phyloP scores from a whole-genome alignment of 305 asterid genomes.

The Plantago lanceolata region DNA sequence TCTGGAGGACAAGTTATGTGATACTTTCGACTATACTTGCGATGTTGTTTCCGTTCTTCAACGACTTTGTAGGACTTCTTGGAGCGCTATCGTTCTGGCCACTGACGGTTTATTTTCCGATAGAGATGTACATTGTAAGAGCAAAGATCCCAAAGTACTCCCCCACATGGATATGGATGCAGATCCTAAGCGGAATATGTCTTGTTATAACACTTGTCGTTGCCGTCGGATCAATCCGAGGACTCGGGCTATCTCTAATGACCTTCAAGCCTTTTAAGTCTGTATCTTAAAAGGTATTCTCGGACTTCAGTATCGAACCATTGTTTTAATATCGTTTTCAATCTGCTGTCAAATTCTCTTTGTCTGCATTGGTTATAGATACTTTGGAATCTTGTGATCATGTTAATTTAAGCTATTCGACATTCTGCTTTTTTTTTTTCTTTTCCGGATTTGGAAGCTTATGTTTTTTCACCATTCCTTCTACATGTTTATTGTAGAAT shows the following conservation, averaged over 20 bases:
- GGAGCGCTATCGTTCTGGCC: slow-evolving; percentile 52
- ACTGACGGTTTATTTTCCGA: slow-evolving; percentile 27
- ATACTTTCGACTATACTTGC: slow-evolving; percentile 33
- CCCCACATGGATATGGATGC: slow-evolving; percentile 36
- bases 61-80: slow-evolving; percentile 42
- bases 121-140: slow-evolving; percentile 46
- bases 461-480: no score
- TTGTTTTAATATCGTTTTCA: no score
- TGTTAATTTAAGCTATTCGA: neutral
- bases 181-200: slow-evolving; percentile 34
- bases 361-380: neutral
- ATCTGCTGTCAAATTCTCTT: neutral
- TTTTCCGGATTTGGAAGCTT: no score
- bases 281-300: slow-evolving; percentile 15
- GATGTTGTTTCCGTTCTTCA: slow-evolving; percentile 50
- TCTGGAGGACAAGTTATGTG: slow-evolving; percentile 44
- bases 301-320: no score
- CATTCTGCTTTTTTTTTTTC: no score
- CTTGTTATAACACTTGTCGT: slow-evolving; percentile 46
- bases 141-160: slow-evolving; percentile 32
- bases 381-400: neutral
- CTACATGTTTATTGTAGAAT: no score
- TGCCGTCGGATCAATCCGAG: slow-evolving; percentile 54
- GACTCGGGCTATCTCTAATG: slow-evolving; percentile 33
- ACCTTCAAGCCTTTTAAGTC: slow-evolving; percentile 31